A percentile compares a stretch with the other conserved stretches of the same genome.
Evolutionary conservation across 441 rosid species (phyloP).

Genomic region (Mallotus japonicus): DNA sequence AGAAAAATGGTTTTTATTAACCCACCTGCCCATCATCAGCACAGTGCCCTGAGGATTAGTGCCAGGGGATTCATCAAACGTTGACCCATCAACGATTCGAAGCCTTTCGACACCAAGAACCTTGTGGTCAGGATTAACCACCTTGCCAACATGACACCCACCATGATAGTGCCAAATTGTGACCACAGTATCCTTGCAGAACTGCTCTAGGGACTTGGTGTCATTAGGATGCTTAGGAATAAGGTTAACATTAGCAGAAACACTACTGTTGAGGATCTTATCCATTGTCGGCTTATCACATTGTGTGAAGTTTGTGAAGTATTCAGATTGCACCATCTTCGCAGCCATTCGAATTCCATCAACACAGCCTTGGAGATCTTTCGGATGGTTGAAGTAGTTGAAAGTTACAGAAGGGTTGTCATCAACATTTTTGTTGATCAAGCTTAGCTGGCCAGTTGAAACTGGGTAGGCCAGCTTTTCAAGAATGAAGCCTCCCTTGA

Average conservation of each 20-base stretch:
- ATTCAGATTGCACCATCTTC: constrained; percentile 59
- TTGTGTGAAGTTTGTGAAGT: constrained; percentile 61
- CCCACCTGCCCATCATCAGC: constrained; percentile 92
- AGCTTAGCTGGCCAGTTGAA: constrained; percentile 68
- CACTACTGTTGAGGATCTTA: constrained; percentile 67
- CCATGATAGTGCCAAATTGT: constrained; percentile 99
- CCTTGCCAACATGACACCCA: constrained; percentile 86
- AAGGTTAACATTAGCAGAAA: constrained; percentile 74
- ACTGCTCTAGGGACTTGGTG: constrained; percentile 85
- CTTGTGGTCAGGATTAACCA: constrained; percentile 48
- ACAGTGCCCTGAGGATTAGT: constrained; percentile 96
- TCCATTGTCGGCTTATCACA: constrained; percentile 47
- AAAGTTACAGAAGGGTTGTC: constrained; percentile 86
- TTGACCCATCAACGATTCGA: constrained; percentile 84
- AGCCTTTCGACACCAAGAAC: constrained; percentile 74
- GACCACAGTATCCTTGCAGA: constrained; percentile 91
- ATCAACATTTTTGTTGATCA: constrained; percentile 63
- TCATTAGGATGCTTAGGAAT: constrained; percentile 73
- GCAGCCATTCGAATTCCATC: constrained; percentile 59
- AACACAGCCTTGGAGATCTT: constrained; percentile 70
- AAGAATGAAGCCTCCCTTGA: constrained; percentile 87
- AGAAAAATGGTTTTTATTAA: neutral
- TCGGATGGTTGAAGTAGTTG: constrained; percentile 83
- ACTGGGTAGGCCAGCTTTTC: constrained; percentile 73
- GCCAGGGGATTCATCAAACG: constrained; percentile 76